Evolutionary conservation across 108 stramenopile species (phyloP), one percentile per base, ranked within the genome.

Genomic region (Aurantiochytrium sp.): DNA sequence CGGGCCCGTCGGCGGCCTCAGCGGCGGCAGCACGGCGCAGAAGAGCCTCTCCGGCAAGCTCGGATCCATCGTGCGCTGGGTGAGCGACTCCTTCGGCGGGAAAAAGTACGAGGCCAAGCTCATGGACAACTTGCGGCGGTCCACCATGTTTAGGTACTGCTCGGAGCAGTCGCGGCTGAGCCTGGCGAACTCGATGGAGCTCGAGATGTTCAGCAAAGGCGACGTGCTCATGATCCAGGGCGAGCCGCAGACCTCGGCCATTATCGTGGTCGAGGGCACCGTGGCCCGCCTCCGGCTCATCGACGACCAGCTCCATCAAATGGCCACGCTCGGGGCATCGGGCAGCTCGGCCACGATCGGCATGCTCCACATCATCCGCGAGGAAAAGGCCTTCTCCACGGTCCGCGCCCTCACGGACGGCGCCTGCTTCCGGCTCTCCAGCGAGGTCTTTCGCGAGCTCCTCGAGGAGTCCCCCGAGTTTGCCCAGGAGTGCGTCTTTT

Each of bases 221-320:
- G 73, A 90, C 85, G 90, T 90, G 27, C 90, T 90, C 8, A 85
- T 90, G 52, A 90, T 90, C 85, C 90, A 90, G 48, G 89, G 90
- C 42, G 89, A 90, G 32, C 90, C 90, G 10, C 89, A 90, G 37
- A 36, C 81, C 30, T 37, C 89, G 5, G 90, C 90, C 10, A 90
- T 90, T 30, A 86, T 90, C n/a, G 86, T 90, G 27, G 90, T 90
- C 4, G 88, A 90, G 19, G 90, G 90, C 36, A 89, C 88, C 42
- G 90, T 90, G 36, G 88, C 90, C 27, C 87, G 90, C 22, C 88
- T 90, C 37, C 87, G 87, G 4, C 86, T 90, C 81, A 68, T 90
- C 17, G 89, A 90, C 86, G 88, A 90, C 31, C 88, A 90, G 90
- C 89, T 90, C 41, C 89, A 90, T 55, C 90, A 90, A 37, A 90